These are phyloP conservation scores for Xylariaceae sp. DNA, from an alignment of 2,329 filamentous ascomycete species.

Conservation along the genomic window DNA sequence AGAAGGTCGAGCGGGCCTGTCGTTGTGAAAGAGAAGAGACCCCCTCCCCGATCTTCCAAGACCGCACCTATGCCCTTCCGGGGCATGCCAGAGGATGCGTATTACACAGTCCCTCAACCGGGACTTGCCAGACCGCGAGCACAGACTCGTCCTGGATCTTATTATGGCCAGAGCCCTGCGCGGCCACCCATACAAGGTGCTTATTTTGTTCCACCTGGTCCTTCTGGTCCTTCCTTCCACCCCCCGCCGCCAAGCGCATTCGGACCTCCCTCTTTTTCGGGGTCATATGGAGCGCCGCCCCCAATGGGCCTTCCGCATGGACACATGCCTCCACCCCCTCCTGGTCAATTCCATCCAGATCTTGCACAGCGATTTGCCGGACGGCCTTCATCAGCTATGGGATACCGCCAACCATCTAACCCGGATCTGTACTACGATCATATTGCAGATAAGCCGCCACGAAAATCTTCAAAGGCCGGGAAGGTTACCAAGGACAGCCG, in stretches of 20 bases:
- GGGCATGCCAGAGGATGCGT: slow-evolving; percentile 35
- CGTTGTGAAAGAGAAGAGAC: slow-evolving; percentile 26
- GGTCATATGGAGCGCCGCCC: slow-evolving; percentile 2
- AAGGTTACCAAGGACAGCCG: slow-evolving; percentile 37
- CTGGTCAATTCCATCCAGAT: slow-evolving; percentile 16
- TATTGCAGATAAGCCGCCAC: slow-evolving; percentile 33
- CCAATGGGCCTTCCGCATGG: slow-evolving; percentile 14
- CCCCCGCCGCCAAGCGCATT: slow-evolving; percentile 27
- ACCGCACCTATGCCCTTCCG: slow-evolving; percentile 33
- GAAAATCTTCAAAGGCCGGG: slow-evolving; percentile 41
- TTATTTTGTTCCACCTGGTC: slow-evolving; percentile 31
- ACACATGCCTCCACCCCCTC: slow-evolving; percentile 18
- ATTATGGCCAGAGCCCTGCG: slow-evolving; percentile 30
- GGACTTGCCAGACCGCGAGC: slow-evolving; percentile 38
- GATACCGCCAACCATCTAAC: slow-evolving; percentile 35
- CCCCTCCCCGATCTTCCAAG: slow-evolving; percentile 34
- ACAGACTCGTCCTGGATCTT: slow-evolving; percentile 37
- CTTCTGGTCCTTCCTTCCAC: slow-evolving; percentile 34
- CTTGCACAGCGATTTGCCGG: slow-evolving; percentile 24
- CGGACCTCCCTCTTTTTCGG: slow-evolving; percentile 21
- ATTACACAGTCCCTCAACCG: slow-evolving; percentile 36
- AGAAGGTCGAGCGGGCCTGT: slow-evolving; percentile 22
- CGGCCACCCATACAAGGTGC: slow-evolving; percentile 1
- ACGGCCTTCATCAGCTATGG: slow-evolving; percentile 40
- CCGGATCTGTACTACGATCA: slow-evolving; percentile 38